These are phyloP conservation scores for Pneumocystis murina DNA, from an alignment of 1,139 yeast species.

Conservation along the genomic window DNA sequence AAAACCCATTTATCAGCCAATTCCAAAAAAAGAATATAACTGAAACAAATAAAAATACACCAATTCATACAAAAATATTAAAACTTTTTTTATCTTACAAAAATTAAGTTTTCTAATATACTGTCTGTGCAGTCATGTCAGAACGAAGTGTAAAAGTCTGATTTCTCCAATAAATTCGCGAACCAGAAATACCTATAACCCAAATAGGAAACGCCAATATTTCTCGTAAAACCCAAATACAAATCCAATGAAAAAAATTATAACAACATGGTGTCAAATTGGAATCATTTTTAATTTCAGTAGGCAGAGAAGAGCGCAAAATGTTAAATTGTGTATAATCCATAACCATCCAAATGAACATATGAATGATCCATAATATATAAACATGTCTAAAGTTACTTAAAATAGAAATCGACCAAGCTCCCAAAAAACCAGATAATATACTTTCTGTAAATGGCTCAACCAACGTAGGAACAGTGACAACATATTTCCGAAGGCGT, in stretches of 20 bases:
- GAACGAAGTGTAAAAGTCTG: neutral
- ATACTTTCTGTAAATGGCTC: conserved; percentile 80
- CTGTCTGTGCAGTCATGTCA: neutral
- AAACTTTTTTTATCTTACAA: neutral
- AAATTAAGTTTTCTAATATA: neutral
- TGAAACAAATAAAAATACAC: neutral
- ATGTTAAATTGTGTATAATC: conserved; percentile 48
- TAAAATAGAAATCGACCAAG: conserved; percentile 32
- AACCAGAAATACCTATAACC: conserved; percentile 67
- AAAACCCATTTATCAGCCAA: neutral
- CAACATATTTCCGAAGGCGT: conserved; percentile 83
- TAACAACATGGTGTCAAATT: conserved; percentile 21
- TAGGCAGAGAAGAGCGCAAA: conserved; percentile 26
- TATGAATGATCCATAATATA: conserved; percentile 21
- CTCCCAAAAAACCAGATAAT: conserved; percentile 48
- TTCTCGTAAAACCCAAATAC: conserved; percentile 57
- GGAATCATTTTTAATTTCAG: conserved; percentile 20
- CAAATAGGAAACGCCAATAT: conserved; percentile 68
- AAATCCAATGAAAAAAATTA: conserved; percentile 25
- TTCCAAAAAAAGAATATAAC: neutral
- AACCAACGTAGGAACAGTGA: conserved; percentile 61
- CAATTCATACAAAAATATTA: neutral
- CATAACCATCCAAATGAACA: conserved; percentile 45
- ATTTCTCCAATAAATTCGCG: conserved; percentile 60
- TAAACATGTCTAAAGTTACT: conserved; percentile 29